Evolutionary conservation across 257 asterid species (phyloP), one percentile per base, ranked within the genome.

Genomic region (Solanum ahanhuiri): DNA sequence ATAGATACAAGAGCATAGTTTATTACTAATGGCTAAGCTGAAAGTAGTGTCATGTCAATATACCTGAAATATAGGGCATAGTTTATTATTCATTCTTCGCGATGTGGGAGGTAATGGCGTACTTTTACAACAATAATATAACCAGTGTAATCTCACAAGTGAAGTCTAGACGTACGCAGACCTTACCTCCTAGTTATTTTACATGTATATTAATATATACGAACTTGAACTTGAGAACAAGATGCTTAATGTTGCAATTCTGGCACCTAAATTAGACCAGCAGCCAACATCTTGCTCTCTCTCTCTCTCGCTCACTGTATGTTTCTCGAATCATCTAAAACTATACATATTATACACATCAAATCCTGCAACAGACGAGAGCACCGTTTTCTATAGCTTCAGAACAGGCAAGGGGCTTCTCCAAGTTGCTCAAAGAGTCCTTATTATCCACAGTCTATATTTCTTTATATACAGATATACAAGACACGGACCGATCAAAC

Each of bases 361-460:
- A 75, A 57, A 23, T 14, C 84, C 23, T 11, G 86, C 79, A 81
- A 58, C 48, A n/a, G 81, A 84, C 83, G 54, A 81, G 43, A 81
- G 60, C 41, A 57, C 20, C 11, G 14, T 66, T 31, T 37, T 22
- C 28, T 28, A 22, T 30, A 87, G 17, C 51, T 39, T 51, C 58
- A 75, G 60, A 75, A n/a, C 23, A 69, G 35, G 25, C 7, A 33
- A 1, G 35, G 34, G 35, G 34, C 87, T 86, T 69, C 57, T 33
- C n/a, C 30, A 17, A n/a, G 60, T 71, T 71, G 85, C 81, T 94
- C 94, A 96, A 5, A 96, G 92, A 93, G 93, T 91, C 89, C 91
- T 95, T 79, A 95, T 79, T 76, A 95, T 72, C 99, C 99, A 97
- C 15, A 97, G 93, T 92, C 92, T 92, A 51, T 92, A 90, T 83